Base-by-base conservation (phyloP, 805 yeast species). In the Tanozyma kutaoensis region DNA sequence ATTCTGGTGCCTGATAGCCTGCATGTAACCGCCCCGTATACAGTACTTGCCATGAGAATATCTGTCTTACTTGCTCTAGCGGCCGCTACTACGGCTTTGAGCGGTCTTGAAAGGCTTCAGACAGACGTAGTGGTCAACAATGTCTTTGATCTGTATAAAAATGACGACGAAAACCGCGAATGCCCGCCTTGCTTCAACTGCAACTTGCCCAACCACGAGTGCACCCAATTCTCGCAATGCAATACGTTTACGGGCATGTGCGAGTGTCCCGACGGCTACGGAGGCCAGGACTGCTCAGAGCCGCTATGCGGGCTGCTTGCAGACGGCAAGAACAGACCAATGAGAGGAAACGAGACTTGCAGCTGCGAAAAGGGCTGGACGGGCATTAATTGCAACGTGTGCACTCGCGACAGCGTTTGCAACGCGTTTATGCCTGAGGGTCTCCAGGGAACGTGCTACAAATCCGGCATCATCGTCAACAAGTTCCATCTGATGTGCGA, bases 151-250 rank as follows among this genome's bases (percentile, higher is more conserved):
- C n/a, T n/a, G n/a, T n/a, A n/a, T n/a, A n/a, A n/a, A n/a, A n/a
- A n/a, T n/a, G n/a, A n/a, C n/a, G n/a, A n/a, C n/a, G n/a, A n/a
- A n/a, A n/a, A n/a, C n/a, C n/a, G n/a, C n/a, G n/a, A n/a, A n/a
- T 81, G 93, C 42, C 93, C 93, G 0, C 93, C 93, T 0, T 81
- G 96, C 44, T 91, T 91, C 68, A 88, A 91, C 52, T 91, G 98
- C 58, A 79, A 84, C 63, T 62, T 85, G 9, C 93, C 96, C 2
- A 77, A 85, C 36, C 85, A 80, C 43, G 76, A 74, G 36, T 91
- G 98, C 52, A 72, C 79, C 32, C 98, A 91, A 42, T 91, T 76
- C 45, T 85, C 94, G 15, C 53, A 52, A n/a, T 91, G 98, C 55
- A 81, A 91, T 48, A 68, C 76, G 19, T 82, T 62, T 50, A 80